Base-by-base conservation (phyloP, 306 rosid species). In the Cicer cuneatum region DNA sequence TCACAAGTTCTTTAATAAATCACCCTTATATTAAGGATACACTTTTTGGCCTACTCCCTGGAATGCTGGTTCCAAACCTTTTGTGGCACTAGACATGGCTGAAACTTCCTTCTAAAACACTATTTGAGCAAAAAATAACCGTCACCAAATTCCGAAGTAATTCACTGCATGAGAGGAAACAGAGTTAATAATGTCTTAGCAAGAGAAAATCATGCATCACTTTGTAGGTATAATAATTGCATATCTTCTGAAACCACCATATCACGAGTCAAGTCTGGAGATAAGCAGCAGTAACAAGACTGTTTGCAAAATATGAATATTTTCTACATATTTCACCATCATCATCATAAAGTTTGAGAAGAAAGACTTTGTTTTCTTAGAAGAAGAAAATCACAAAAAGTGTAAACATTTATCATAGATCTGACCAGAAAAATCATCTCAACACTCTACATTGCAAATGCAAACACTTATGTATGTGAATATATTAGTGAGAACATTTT, bases 11-110 rank as follows among this genome's bases (percentile, higher is more conserved):
- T 69, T 72, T 75, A 73, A 66, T 54, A 78, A 79, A 78, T 18
- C 78, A 73, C 29, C 38, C 51, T 60, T 68, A 46, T 52, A 77
- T 48, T 57, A 87, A 85, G 99, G 99, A 95, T 95, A 95, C 99
- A 78, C 85, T 89, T 85, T 92, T 82, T 95, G 99, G 74, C 99
- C 99, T 51, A 84, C 96, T 73, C 96, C 97, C 85, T 95, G 99
- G 87, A 95, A 92, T 69, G 99, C 99, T 63, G 96, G 98, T 83
- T 95, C 99, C 89, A 90, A 85, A 74, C 60, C 88, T 86, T 95
- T 95, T 45, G 92, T 76, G 43, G 99, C 77, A 84, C 92, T 88
- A 74, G 99, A 86, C 99, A 95, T 95, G 76, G 87, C 90, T 81
- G 76, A 68, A 72, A 77, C 58, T 66, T 73, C 81, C 75, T 73